Evolutionary conservation across 2,329 filamentous ascomycete genomes (phyloP).

Genomic region (Colletotrichum magnum): DNA sequence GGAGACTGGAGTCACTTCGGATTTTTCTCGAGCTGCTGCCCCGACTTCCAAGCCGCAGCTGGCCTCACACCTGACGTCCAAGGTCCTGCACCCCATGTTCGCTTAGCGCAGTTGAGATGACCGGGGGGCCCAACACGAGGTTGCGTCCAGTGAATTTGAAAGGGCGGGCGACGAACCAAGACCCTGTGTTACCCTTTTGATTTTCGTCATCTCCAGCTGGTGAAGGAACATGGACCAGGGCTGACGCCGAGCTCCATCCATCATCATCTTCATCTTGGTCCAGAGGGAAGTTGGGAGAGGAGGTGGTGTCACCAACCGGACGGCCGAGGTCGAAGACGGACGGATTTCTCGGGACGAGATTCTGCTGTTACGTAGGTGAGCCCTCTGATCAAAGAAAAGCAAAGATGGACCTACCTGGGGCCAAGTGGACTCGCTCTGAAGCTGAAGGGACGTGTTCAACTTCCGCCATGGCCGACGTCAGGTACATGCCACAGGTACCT

Average conservation of each 20-base stretch:
- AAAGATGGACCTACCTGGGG: conserved; percentile 13
- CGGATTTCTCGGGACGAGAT: conserved; percentile 18
- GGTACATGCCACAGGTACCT: conserved; percentile 25
- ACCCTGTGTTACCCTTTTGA: conserved; percentile 23
- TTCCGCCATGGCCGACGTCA: conserved; percentile 19
- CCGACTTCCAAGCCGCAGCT: conserved; percentile 5
- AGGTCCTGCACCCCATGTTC: conserved; percentile 32
- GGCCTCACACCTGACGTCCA: conserved; percentile 28
- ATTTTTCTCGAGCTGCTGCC: neutral
- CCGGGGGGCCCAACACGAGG: conserved; percentile 37
- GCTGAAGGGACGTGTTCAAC: neutral
- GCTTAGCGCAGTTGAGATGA: conserved; percentile 19
- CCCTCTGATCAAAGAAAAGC: conserved; percentile 22
- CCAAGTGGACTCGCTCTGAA: neutral
- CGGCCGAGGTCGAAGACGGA: conserved; percentile 12
- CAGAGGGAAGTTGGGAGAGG: neutral
- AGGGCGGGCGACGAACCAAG: conserved; percentile 16
- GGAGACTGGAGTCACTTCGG: neutral
- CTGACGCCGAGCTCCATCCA: conserved; percentile 26
- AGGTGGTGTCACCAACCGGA: neutral
- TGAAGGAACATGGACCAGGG: conserved; percentile 18
- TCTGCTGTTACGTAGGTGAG: conserved; percentile 20
- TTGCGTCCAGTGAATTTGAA: conserved; percentile 25
- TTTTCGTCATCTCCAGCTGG: conserved; percentile 28
- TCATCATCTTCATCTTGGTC: conserved; percentile 24